Conservation (phyloP, 2,329 filamentous ascomycete genomes). For the Verruconis gallopava region DNA sequence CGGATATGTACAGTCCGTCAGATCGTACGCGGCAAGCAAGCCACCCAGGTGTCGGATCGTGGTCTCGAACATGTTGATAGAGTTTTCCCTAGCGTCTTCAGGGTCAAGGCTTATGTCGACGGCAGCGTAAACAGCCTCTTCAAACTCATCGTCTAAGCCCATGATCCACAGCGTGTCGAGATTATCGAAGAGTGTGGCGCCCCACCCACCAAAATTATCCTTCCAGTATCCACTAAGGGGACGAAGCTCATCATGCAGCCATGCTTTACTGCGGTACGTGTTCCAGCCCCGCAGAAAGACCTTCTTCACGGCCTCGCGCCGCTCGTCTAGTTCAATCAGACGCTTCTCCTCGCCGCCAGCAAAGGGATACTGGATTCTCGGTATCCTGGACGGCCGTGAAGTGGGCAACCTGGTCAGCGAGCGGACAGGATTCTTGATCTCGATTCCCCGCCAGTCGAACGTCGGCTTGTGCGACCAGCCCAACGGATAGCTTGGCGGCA, state of each 20-base stretch:
- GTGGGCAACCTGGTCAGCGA: background rate
- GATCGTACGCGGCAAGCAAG: conserved; percentile 72
- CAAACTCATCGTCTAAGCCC: conserved; percentile 64
- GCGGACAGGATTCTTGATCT: background rate
- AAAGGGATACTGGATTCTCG: background rate
- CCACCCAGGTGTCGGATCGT: conserved; percentile 86
- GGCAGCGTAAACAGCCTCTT: conserved; percentile 59
- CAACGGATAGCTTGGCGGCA: no score
- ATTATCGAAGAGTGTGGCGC: conserved; percentile 51
- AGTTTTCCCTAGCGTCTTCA: conserved; percentile 39
- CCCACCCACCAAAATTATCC: conserved; percentile 54
- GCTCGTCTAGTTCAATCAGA: background rate
- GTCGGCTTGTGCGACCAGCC: no score
- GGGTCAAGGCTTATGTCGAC: conserved; percentile 70
- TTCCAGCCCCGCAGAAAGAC: conserved; percentile 33
- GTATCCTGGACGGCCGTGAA: background rate
- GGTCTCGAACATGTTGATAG: conserved; percentile 87
- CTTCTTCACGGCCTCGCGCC: conserved; percentile 16
- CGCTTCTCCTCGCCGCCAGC: background rate
- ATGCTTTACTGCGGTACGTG: conserved; percentile 49
- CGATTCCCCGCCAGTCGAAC: background rate
- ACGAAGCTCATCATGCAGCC: conserved; percentile 50
- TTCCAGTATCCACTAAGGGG: conserved; percentile 41
- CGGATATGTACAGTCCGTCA: conserved; percentile 57
- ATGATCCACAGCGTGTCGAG: conserved; percentile 77